Evolutionary conservation across 2,329 filamentous ascomycete genomes (phyloP).

Genomic region (Monosporascus sp.): DNA sequence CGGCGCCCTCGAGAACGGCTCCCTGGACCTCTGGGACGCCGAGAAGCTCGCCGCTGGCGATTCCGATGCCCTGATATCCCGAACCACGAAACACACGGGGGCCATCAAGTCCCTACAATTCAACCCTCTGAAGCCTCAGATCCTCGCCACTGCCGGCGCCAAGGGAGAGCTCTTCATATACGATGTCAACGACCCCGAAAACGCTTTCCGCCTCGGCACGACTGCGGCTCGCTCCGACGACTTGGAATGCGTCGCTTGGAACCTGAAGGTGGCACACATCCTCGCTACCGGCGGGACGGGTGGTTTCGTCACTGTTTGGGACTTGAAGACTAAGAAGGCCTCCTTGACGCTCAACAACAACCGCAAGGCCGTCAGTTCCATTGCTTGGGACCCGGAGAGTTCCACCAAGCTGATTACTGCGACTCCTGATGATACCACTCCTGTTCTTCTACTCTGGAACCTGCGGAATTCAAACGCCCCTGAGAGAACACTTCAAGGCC

Average conservation of each 20-base stretch:
- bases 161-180: constrained; percentile 97
- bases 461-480: constrained; percentile 93
- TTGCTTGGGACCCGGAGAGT: constrained; percentile 95
- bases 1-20: constrained; percentile 89
- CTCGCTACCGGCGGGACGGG: constrained; percentile 88
- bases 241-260: constrained; percentile 96
- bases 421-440: constrained; percentile 81
- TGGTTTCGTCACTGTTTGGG: constrained; percentile 97
- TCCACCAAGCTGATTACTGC: constrained; percentile 92
- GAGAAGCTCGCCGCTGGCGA: constrained; percentile 56
- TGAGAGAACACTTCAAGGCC: constrained; percentile 81
- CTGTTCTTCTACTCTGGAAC: constrained; percentile 90
- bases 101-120: constrained; percentile 94
- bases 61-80: constrained; percentile 74
- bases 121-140: constrained; percentile 86
- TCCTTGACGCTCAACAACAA: constrained; percentile 94
- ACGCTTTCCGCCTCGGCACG: constrained; percentile 84
- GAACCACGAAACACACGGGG: constrained; percentile 84
- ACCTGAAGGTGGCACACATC: constrained; percentile 95
- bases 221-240: constrained; percentile 87
- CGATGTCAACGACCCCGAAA: constrained; percentile 84
- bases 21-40: constrained; percentile 90
- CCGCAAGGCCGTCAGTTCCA: constrained; percentile 87
- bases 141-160: constrained; percentile 85
- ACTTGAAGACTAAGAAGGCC: constrained; percentile 96